Conservation (phyloP, 2,329 filamentous ascomycete species). For the Endocalyx cinctus region DNA sequence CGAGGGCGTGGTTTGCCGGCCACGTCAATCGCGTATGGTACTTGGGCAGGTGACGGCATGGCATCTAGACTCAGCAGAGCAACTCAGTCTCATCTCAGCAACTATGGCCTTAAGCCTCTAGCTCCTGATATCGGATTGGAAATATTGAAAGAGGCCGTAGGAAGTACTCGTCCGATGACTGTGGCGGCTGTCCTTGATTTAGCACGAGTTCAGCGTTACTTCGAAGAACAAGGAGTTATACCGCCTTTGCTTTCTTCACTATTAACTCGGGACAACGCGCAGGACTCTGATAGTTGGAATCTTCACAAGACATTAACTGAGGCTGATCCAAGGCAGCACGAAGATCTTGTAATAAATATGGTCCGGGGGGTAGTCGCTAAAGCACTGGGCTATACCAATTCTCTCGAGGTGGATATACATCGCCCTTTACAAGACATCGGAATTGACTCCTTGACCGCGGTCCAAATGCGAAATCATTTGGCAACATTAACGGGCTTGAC, state of each 20-base stretch:
- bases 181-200: slow-evolving; percentile 21
- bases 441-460: slow-evolving; percentile 23
- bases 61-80: slow-evolving; percentile 13
- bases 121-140: slow-evolving; percentile 13
- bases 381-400: slow-evolving; percentile 15
- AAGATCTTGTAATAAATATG: slow-evolving; percentile 16
- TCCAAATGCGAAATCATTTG: slow-evolving; percentile 22
- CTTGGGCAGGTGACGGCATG: slow-evolving; percentile 25
- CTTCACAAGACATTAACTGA: slow-evolving; percentile 12
- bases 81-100: slow-evolving; percentile 15
- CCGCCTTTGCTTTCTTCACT: slow-evolving; percentile 16
- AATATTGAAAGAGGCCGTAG: slow-evolving; percentile 16
- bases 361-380: slow-evolving; percentile 20
- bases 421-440: slow-evolving; percentile 20
- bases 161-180: slow-evolving; percentile 13
- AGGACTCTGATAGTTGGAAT: slow-evolving; percentile 4
- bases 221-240: slow-evolving; percentile 15
- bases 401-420: slow-evolving; percentile 17
- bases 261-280: slow-evolving; percentile 6
- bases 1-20: slow-evolving; percentile 16
- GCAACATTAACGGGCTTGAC: slow-evolving; percentile 16
- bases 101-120: slow-evolving; percentile 20
- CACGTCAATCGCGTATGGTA: slow-evolving; percentile 23
- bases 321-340: slow-evolving; percentile 13
- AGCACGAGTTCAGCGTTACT: slow-evolving; percentile 15